Percentiles rank a stretch among this genome's conserved stretches.
Evolutionary conservation across 345 rosid genomes (phyloP).

Genomic region (Gossypium ekmanianum): DNA sequence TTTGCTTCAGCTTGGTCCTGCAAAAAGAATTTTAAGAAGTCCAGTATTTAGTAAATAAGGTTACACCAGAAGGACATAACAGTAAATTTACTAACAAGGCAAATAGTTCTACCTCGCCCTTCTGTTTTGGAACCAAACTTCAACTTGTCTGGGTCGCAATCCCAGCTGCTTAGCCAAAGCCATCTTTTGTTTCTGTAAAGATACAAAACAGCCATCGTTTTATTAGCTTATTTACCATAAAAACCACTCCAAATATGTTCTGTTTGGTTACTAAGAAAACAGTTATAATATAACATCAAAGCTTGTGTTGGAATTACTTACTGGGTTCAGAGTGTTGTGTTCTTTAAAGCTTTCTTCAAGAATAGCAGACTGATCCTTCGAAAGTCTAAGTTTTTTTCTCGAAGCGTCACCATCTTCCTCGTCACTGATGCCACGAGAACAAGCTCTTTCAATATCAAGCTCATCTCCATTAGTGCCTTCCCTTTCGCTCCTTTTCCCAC

Average conservation of each 20-base stretch:
- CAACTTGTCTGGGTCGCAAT: constrained; percentile 84
- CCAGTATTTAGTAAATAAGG: constrained; percentile 7
- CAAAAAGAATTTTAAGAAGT: background rate
- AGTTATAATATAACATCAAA: background rate
- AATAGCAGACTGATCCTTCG: constrained; percentile 90
- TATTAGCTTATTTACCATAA: constrained; percentile 10
- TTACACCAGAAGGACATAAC: background rate
- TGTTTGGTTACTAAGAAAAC: constrained; percentile 20
- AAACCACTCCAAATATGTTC: constrained; percentile 10
- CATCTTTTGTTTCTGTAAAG: constrained; percentile 73
- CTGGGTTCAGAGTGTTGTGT: constrained; percentile 94
- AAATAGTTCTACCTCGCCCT: constrained; percentile 70
- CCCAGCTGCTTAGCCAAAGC: constrained; percentile 86
- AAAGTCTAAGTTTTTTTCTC: constrained; percentile 87
- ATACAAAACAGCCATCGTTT: background rate
- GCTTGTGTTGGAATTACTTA: constrained; percentile 28
- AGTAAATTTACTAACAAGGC: background rate
- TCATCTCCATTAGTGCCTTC: constrained; percentile 59
- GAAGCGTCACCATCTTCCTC: constrained; percentile 90
- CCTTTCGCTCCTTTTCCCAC: constrained; percentile 89
- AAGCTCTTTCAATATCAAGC: constrained; percentile 58
- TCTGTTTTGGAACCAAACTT: constrained; percentile 99
- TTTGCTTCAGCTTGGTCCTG: constrained; percentile 97
- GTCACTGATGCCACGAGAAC: constrained; percentile 77
- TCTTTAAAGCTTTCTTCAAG: constrained; percentile 95